These are phyloP conservation scores for Flaveria robusta DNA, from an alignment of 129 eudicot genomes.

Conservation along the genomic window DNA sequence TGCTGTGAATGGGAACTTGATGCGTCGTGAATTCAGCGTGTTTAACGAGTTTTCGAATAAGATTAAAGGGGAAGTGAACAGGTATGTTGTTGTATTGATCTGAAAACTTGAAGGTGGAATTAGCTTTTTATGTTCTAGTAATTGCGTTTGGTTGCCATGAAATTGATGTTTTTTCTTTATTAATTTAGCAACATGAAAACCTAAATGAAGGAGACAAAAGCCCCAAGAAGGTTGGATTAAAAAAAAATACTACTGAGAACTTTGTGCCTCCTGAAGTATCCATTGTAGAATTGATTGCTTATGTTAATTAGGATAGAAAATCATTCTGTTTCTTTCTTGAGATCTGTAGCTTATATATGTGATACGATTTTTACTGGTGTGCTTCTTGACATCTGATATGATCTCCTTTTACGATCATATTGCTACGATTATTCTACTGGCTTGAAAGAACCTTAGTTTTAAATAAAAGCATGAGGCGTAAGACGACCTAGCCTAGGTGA, in stretches of 20 bases:
- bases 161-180: neutral
- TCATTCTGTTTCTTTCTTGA: neutral
- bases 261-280: neutral
- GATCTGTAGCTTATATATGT: neutral
- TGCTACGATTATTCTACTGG: neutral
- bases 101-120: neutral
- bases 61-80: constrained; percentile 47
- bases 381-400: constrained; percentile 12
- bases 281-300: neutral
- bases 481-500: neutral
- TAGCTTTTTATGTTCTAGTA: neutral
- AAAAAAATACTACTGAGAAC: too few species aligned
- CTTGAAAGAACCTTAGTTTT: neutral
- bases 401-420: neutral
- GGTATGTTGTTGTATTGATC: constrained; percentile 23
- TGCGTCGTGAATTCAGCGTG: constrained; percentile 42
- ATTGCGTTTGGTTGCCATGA: neutral
- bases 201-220: neutral
- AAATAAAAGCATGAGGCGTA: neutral
- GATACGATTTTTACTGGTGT: constrained; percentile 4
- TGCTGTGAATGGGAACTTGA: constrained; percentile 25
- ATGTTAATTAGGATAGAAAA: neutral
- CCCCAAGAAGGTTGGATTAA: too few species aligned
- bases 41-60: constrained; percentile 41
- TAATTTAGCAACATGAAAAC: constrained; percentile 9